These are phyloP conservation scores for Waltiozyma sp. DNA, from an alignment of 1,139 yeast species.

Conservation along the genomic window DNA sequence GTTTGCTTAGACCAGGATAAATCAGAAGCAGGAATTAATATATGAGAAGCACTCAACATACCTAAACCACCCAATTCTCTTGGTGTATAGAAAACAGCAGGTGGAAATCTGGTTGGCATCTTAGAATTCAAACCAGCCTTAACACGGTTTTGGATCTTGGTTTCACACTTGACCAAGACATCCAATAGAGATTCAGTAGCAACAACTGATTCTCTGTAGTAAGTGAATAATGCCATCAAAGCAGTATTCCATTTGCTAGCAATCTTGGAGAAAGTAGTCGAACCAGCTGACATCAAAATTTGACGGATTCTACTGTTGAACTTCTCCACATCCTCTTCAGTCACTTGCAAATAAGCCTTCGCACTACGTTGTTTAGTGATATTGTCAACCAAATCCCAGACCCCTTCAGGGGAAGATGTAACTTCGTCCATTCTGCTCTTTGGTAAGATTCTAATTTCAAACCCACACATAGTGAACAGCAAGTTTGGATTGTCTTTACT, in stretches of 20 bases:
- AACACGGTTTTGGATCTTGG: constrained; percentile 87
- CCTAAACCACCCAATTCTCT: constrained; percentile 96
- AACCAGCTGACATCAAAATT: constrained; percentile 89
- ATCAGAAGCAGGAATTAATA: constrained; percentile 88
- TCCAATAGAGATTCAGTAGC: constrained; percentile 74
- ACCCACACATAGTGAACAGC: constrained; percentile 87
- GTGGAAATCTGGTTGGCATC: constrained; percentile 98
- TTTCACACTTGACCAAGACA: constrained; percentile 79
- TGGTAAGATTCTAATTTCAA: constrained; percentile 84
- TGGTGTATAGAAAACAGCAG: constrained; percentile 96
- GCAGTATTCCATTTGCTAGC: constrained; percentile 98
- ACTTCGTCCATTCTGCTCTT: constrained; percentile 45
- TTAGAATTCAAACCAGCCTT: constrained; percentile 93
- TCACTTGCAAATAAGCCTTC: constrained; percentile 75
- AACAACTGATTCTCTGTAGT: constrained; percentile 87
- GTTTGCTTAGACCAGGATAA: constrained; percentile 87
- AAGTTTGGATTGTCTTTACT: constrained; percentile 84
- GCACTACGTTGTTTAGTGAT: constrained; percentile 80
- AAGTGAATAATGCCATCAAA: constrained; percentile 72
- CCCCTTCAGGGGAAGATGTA: constrained; percentile 58
- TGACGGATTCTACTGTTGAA: constrained; percentile 83
- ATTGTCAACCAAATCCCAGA: constrained; percentile 78
- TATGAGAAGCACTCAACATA: constrained; percentile 95
- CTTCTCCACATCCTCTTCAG: constrained; percentile 65
- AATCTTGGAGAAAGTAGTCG: constrained; percentile 88